Evolutionary conservation across 2,329 filamentous ascomycete species (phyloP).

Genomic region (Colletotrichum caudatum): DNA sequence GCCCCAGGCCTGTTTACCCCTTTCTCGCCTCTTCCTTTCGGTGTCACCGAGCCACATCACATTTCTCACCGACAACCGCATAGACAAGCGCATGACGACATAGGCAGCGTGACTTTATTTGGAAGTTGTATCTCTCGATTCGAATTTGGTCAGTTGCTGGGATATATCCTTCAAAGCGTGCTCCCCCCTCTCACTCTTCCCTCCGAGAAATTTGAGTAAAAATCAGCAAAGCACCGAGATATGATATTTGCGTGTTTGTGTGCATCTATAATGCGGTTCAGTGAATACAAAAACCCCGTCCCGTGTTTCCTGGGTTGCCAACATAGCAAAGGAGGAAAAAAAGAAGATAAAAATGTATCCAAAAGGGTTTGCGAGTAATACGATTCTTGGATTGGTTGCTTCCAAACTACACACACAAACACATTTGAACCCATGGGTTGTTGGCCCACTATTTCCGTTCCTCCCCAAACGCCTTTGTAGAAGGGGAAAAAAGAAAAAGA

Average conservation of each 20-base stretch:
- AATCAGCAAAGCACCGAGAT: neutral
- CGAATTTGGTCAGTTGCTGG: neutral
- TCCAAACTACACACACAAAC: slow-evolving; percentile 3
- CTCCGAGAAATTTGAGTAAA: neutral
- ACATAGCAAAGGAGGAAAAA: neutral
- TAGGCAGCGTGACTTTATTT: neutral
- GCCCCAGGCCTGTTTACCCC: neutral
- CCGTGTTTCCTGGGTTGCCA: slow-evolving; percentile 17
- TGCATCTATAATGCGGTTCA: neutral
- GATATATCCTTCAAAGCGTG: slow-evolving; percentile 18
- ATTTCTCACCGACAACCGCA: neutral
- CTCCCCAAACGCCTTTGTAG: slow-evolving; percentile 16
- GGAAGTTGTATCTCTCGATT: neutral
- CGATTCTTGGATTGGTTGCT: neutral
- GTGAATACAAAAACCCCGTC: slow-evolving; percentile 9
- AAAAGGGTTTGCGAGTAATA: neutral
- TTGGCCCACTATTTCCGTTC: slow-evolving; percentile 21
- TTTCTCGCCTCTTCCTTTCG: neutral
- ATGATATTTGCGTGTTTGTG: neutral
- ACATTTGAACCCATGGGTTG: neutral
- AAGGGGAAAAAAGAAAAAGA: neutral
- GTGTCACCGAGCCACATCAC: neutral
- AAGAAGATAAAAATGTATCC: neutral
- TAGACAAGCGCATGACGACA: neutral
- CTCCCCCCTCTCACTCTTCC: neutral